Evolutionary conservation across 1,139 yeast species (phyloP), one percentile per base, ranked within the genome.

Genomic region (Hansenula sp.): DNA sequence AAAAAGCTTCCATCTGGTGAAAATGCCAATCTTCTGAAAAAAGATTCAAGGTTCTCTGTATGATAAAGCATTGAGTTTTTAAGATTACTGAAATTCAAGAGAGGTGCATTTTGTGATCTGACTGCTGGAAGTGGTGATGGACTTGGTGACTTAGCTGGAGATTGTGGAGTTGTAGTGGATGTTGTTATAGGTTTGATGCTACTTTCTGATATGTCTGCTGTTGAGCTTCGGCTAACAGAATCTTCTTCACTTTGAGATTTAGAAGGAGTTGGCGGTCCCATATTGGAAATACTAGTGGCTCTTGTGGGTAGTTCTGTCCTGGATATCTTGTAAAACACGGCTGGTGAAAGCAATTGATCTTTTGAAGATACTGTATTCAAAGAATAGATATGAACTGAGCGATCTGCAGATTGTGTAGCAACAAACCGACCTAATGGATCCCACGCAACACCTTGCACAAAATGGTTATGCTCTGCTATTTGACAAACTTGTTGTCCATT

Each of bases 401-500:
- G 66, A 61, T 94, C 98, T 4, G 96, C 95, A 20, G 94, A 81
- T 58, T 90, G 97, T 7, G 96, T 85, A 1, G 90, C 88, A 17
- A 92, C 62, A 52, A 63, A 88, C 53, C 82, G 79, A 44, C 82
- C 79, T 43, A 68, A 56, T 3, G 98, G 98, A 59, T 92, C 98
- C 97, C 97, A 92, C 0, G 83, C 73, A 4, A 92, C 92, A 3
- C 99, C 99, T 61, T 92, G 99, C 2, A 92, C 94, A 55, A 87
- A 90, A 57, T 90, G 97, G 29, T 68, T 66, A 60, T 92, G 97
- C 48, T 86, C 88, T 3, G 79, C 75, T 37, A 84, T 65, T 42
- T 82, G 81, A 13, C 73, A 65, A 1, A 87, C 69, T 51, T 83
- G 73, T 34, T 71, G 69, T 0, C 92, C 94, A 1, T 73, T 67